Conservation (phyloP, 495 filamentous ascomycete genomes). For the Monascus purpureus region DNA sequence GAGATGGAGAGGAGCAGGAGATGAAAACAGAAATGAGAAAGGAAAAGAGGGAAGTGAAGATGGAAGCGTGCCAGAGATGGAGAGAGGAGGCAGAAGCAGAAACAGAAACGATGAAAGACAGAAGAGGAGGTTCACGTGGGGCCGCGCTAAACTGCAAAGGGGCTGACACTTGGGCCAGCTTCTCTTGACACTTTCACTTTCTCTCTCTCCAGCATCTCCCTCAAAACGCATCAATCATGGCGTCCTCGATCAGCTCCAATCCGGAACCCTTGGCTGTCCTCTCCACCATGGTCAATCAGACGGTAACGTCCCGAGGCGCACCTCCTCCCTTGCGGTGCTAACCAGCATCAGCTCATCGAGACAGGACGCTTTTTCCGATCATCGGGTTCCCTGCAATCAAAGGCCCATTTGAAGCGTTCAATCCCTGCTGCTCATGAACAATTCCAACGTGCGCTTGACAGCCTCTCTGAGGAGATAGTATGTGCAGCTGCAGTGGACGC, state of each 20-base stretch:
- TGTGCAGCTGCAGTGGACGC: conserved; percentile 10
- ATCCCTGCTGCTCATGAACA: conserved; percentile 30
- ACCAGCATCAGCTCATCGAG: conserved; percentile 29
- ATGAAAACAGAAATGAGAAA: conserved; percentile 19
- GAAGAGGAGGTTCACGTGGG: conserved; percentile 28
- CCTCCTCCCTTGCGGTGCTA: conserved; percentile 5
- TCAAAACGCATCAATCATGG: no score
- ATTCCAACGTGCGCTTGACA: conserved; percentile 36
- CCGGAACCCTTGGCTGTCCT: conserved; percentile 30
- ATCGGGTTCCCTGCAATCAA: conserved; percentile 19
- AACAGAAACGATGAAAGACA: conserved; percentile 13
- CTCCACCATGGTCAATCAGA: conserved; percentile 29
- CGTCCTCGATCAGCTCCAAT: conserved; percentile 16
- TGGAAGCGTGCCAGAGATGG: conserved; percentile 10
- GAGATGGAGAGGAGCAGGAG: conserved; percentile 3
- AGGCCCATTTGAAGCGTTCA: conserved; percentile 25
- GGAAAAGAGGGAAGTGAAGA: conserved; percentile 14
- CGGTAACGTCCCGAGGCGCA: conserved; percentile 13
- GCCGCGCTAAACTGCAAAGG: conserved; percentile 14
- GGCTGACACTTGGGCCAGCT: no score
- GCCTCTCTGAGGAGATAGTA: conserved; percentile 39
- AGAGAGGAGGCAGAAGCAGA: conserved; percentile 8
- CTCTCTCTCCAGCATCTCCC: no score
- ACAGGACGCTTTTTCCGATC: conserved; percentile 34
- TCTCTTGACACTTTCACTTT: no score